phyloP scores from a whole-genome alignment of 192 early-diverging fungal species.

The Polychytrium aggregatum region DNA sequence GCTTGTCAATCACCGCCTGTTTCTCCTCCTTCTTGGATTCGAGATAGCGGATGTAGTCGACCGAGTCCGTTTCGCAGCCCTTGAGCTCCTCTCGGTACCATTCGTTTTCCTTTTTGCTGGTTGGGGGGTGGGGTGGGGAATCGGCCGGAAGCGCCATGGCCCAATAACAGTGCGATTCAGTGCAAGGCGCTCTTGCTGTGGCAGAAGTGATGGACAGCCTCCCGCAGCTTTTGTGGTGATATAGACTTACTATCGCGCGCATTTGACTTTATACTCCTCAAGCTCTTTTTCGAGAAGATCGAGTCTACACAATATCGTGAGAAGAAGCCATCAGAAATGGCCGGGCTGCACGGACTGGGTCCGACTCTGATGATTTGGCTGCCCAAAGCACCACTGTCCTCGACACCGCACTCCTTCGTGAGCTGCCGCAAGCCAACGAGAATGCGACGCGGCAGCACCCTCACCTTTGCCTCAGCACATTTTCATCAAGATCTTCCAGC shows the following conservation, averaged over 20 bases:
- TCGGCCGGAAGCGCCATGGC: too few species aligned
- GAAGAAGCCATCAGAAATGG: too few species aligned
- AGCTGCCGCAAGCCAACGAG: too few species aligned
- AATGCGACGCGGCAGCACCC: background rate
- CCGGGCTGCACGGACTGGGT: too few species aligned
- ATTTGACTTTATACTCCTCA: constrained; percentile 29
- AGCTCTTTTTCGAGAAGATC: constrained; percentile 28
- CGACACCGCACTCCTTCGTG: too few species aligned
- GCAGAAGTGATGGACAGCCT: background rate
- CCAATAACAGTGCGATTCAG: background rate
- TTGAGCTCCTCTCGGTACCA: constrained; percentile 44
- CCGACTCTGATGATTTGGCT: background rate
- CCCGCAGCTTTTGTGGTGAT: background rate
- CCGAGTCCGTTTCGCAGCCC: constrained; percentile 30
- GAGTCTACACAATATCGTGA: constrained; percentile 13
- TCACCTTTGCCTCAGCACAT: constrained; percentile 15
- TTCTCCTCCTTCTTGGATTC: constrained; percentile 36
- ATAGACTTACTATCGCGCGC: constrained; percentile 22
- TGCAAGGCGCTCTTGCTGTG: background rate
- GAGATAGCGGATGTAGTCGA: constrained; percentile 38
- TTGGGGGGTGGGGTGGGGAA: too few species aligned
- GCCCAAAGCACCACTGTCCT: too few species aligned
- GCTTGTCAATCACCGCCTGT: constrained; percentile 23
- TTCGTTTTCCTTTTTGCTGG: constrained; percentile 41
- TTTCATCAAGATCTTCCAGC: constrained; percentile 36